These are phyloP conservation scores for Phaeosphaeria sp. DNA, from an alignment of 2,329 filamentous ascomycete genomes.

Conservation along the genomic window DNA sequence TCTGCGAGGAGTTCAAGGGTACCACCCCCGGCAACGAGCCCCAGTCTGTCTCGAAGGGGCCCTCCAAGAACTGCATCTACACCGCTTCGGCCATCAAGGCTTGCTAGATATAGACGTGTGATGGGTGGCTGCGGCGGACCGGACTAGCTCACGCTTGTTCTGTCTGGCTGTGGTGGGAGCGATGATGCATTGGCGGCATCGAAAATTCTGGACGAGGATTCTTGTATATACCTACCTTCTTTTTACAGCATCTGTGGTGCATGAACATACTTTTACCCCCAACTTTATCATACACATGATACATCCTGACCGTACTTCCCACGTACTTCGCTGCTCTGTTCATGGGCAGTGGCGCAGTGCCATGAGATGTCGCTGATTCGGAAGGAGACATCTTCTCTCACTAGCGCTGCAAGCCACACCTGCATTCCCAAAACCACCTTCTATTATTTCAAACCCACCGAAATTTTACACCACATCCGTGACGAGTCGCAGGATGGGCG, in stretches of 20 bases:
- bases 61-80: conserved; percentile 39
- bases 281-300: too few relatives aligned
- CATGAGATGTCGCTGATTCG: too few relatives aligned
- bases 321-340: too few relatives aligned
- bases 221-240: conserved; percentile 24
- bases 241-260: conserved; percentile 15
- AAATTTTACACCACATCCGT: too few relatives aligned
- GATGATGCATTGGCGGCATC: conserved; percentile 19
- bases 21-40: conserved; percentile 39
- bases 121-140: neutral
- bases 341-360: too few relatives aligned
- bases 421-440: too few relatives aligned
- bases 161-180: neutral
- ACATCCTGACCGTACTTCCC: too few relatives aligned
- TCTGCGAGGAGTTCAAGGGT: conserved; percentile 46
- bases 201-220: conserved; percentile 23
- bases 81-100: conserved; percentile 37
- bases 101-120: conserved; percentile 27
- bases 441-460: too few relatives aligned
- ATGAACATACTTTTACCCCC: conserved; percentile 11
- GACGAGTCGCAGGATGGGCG: too few relatives aligned
- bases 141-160: neutral
- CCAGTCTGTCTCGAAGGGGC: conserved; percentile 36
- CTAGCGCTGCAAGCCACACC: too few relatives aligned
- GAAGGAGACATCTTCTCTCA: too few relatives aligned